These are phyloP conservation scores for Penicillium canariense DNA, from an alignment of 495 filamentous ascomycete species.

Conservation along the genomic window DNA sequence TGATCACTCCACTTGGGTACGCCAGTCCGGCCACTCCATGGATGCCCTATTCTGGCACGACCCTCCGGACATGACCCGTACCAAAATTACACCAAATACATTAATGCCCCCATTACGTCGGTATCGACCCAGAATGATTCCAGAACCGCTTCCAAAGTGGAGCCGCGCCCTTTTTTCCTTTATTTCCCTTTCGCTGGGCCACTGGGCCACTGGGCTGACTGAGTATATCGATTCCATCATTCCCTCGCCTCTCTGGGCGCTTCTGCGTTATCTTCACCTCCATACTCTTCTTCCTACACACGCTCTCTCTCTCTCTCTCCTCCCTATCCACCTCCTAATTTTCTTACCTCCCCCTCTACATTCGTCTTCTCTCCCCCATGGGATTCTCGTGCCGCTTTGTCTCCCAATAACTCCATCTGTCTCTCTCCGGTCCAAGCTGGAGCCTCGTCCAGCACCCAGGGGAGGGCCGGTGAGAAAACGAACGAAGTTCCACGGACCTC, in stretches of 20 bases:
- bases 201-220: background rate
- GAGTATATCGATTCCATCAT: constrained; percentile 8
- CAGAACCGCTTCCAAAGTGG: constrained; percentile 13
- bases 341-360: background rate
- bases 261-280: background rate
- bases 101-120: background rate
- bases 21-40: background rate
- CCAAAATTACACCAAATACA: too few species aligned
- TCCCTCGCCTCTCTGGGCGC: background rate
- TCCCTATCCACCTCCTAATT: background rate
- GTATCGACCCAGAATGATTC: constrained; percentile 24
- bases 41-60: too few species aligned
- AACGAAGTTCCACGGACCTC: constrained; percentile 22
- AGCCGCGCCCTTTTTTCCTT: constrained; percentile 1
- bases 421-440: constrained; percentile 21
- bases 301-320: background rate
- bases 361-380: background rate
- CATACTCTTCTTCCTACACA: background rate
- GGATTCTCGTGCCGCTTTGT: background rate
- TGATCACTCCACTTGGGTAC: background rate
- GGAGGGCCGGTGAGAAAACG: constrained; percentile 29
- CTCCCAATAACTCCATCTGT: constrained; percentile 12
- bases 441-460: constrained; percentile 21
- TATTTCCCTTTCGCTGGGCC: background rate
- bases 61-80: too few species aligned